phyloP scores from a whole-genome alignment of 106 monocot species.

The Acorus gramineus region DNA sequence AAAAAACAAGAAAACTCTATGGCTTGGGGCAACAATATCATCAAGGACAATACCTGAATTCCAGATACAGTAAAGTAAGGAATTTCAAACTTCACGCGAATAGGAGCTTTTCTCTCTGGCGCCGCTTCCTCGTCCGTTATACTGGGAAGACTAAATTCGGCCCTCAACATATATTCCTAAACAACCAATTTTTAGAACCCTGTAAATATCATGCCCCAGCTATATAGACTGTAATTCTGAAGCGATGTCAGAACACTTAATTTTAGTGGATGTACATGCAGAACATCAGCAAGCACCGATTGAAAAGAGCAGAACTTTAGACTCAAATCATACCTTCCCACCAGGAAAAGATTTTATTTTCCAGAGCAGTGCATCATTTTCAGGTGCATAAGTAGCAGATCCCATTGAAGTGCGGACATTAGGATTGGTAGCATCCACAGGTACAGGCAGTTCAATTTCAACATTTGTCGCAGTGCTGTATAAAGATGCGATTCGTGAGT shows the following conservation, averaged over 20 bases:
- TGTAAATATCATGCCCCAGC: no score
- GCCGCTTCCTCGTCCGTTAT: conserved; percentile 4
- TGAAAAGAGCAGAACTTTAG: no score
- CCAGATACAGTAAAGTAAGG: conserved; percentile 95
- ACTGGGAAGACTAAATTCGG: conserved; percentile 15
- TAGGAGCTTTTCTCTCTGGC: conserved; percentile 17
- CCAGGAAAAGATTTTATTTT: conserved; percentile 10
- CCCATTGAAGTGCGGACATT: conserved; percentile 7
- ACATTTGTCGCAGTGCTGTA: conserved; percentile 2
- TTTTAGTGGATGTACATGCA: no score
- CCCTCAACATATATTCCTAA: conserved; percentile 9
- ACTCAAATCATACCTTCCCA: background rate
- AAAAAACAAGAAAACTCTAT: no score
- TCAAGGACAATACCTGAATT: conserved; percentile 53
- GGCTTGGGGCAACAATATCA: no score
- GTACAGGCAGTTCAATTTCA: conserved; percentile 3
- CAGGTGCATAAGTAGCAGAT: conserved; percentile 9
- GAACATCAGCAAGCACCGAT: no score
- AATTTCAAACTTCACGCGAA: conserved; percentile 25
- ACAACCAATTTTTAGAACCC: background rate
- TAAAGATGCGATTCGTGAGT: no score
- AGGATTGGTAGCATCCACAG: conserved; percentile 3
- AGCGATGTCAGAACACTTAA: no score
- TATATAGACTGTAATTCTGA: no score
- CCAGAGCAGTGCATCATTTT: conserved; percentile 10